Base-by-base conservation (phyloP, 306 rosid species). In the Citrullus mucosospermus region DNA sequence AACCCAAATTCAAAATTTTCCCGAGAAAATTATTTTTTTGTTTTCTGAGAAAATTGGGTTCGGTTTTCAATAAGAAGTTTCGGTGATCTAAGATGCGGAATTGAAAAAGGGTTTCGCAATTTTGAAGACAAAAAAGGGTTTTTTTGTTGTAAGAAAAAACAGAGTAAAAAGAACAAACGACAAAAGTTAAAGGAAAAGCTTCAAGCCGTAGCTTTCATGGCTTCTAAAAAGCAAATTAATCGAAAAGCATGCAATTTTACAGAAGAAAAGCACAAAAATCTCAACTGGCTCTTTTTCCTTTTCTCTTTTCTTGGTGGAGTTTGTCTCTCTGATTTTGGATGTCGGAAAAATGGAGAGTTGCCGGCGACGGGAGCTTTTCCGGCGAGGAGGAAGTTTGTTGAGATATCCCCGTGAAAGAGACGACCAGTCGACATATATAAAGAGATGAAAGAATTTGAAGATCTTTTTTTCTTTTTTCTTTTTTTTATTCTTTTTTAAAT, bases 341-440 rank as follows among this genome's bases (percentile, higher is more conserved):
- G 44, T 50, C 16, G 77, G 43, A 72, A 18, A 50, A 28, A 72
- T 8, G 20, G 25, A 28, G 41, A 46, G 8, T 11, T 3, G 6
- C 56, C 56, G 76, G 39, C 22, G 76, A 14, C 48, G 72, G 72
- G 7, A 0, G 51, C 36, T 65, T 28, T 76, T 70, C 65, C 44
- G 85, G 78, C 34, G 88, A 88, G 66, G 66, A 82, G 63, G 60
- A 81, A 65, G 80, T 76, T 65, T 36, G 77, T 70, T 7, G 57
- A 15, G 58, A 30, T 50, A 73, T 81, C 80, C 79, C 89, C 90
- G 86, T 86, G 86, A 84, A 71, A 83, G 67, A 78, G 88, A 87
- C 85, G 87, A 90, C 78, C 71, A 77, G 62, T 32, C 87, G 85
- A 83, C 85, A 86, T 83, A 90, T 87, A 85, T 81, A 90, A 50